Conservation (phyloP, 2,329 filamentous ascomycete genomes). For the Xylaria arbuscula region DNA sequence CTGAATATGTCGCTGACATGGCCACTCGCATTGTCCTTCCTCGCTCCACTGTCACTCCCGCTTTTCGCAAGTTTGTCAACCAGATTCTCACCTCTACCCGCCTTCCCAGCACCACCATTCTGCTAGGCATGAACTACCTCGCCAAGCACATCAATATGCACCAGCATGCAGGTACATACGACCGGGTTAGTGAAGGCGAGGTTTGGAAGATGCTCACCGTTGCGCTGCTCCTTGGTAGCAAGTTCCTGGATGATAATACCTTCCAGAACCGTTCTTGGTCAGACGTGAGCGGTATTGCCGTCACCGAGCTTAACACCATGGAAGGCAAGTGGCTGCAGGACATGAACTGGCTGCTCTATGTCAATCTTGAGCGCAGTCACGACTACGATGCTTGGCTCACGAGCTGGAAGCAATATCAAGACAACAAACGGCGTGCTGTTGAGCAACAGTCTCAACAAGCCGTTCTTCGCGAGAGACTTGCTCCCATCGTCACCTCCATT, state of each 20-base stretch:
- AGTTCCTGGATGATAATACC: constrained; percentile 96
- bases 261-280: constrained; percentile 98
- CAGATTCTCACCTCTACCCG: constrained; percentile 91
- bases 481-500: constrained; percentile 60
- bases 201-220: constrained; percentile 90
- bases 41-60: constrained; percentile 67
- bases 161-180: constrained; percentile 66
- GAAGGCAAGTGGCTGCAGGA: constrained; percentile 89
- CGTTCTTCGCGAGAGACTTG: constrained; percentile 61
- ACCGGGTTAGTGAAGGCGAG: constrained; percentile 71
- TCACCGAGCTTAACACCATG: constrained; percentile 83
- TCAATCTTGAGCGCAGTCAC: constrained; percentile 81
- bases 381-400: constrained; percentile 73
- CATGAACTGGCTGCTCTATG: constrained; percentile 86
- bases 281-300: constrained; percentile 90
- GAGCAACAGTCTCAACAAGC: constrained; percentile 57
- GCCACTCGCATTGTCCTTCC: constrained; percentile 70
- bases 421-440: constrained; percentile 56
- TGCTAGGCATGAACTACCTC: constrained; percentile 90
- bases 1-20: constrained; percentile 94
- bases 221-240: constrained; percentile 86
- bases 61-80: constrained; percentile 91
- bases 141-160: constrained; percentile 84
- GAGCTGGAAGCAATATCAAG: constrained; percentile 69
- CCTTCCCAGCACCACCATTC: constrained; percentile 88